Conservation (phyloP, 2,329 filamentous ascomycete species). For the Cladophialophora yegresii region DNA sequence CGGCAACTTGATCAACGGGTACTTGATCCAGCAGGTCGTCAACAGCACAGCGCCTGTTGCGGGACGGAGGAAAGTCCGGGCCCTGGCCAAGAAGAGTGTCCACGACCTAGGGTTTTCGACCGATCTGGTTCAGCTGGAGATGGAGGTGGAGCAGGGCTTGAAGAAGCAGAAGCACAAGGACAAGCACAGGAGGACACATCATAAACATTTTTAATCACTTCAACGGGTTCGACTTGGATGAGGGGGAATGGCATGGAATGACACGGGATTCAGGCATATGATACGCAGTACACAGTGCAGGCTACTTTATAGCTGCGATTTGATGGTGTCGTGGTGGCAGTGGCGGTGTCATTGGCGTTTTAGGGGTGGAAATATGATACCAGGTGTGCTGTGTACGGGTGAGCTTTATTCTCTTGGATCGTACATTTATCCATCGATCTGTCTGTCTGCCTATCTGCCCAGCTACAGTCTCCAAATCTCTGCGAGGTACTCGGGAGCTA, state of each 20-base stretch:
- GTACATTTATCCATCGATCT: too few species aligned
- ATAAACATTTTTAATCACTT: constrained; percentile 20
- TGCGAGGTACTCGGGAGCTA: too few species aligned
- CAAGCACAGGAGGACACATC: constrained; percentile 19
- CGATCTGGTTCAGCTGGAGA: constrained; percentile 2
- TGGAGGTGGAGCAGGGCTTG: not conserved
- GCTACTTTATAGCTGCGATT: not conserved
- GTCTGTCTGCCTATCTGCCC: too few species aligned
- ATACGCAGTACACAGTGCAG: not conserved
- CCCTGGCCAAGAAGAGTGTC: constrained; percentile 15
- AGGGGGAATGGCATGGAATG: too few species aligned
- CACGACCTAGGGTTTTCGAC: not conserved
- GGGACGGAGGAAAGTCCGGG: constrained; percentile 28
- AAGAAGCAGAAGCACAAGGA: constrained; percentile 9
- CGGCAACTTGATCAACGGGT: constrained; percentile 30
- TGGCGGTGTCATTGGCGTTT: not conserved
- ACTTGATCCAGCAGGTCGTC: constrained; percentile 31
- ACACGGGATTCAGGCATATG: not conserved
- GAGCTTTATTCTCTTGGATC: not conserved
- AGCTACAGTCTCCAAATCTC: too few species aligned
- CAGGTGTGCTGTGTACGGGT: not conserved
- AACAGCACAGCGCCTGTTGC: constrained; percentile 29
- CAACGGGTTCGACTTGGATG: not conserved
- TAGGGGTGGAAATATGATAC: too few species aligned
- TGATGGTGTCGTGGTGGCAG: not conserved